These are phyloP conservation scores for Sugiyamaella smithiae DNA, from an alignment of 805 yeast species.

Conservation along the genomic window DNA sequence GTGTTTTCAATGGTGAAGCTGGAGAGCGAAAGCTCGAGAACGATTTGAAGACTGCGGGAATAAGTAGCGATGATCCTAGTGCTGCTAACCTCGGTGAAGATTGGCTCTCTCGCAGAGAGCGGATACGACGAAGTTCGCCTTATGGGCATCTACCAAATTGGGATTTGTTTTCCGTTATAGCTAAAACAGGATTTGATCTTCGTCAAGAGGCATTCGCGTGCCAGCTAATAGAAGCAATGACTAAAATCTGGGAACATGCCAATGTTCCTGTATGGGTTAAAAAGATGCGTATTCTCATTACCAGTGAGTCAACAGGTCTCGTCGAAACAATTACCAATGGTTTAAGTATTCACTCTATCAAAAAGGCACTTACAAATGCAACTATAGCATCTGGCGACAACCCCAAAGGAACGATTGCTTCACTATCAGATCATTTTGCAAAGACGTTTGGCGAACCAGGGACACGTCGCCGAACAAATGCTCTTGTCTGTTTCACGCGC, in stretches of 20 bases:
- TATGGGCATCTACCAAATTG: constrained; percentile 87
- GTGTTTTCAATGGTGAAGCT: constrained; percentile 59
- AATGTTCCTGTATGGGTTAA: constrained; percentile 85
- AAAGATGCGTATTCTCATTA: constrained; percentile 85
- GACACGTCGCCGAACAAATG: constrained; percentile 52
- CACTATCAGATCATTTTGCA: constrained; percentile 74
- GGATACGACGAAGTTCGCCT: constrained; percentile 74
- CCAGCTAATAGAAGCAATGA: constrained; percentile 83
- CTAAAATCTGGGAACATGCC: constrained; percentile 74
- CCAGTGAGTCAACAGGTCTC: constrained; percentile 85
- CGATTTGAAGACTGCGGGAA: constrained; percentile 83
- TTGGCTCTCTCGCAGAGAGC: constrained; percentile 77
- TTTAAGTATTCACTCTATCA: constrained; percentile 87
- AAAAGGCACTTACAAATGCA: constrained; percentile 81
- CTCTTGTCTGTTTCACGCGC: constrained; percentile 79
- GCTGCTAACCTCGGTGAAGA: constrained; percentile 82
- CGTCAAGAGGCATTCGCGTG: constrained; percentile 98
- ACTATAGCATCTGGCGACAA: constrained; percentile 65
- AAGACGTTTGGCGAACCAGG: constrained; percentile 63
- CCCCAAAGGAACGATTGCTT: constrained; percentile 65
- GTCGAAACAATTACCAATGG: constrained; percentile 97
- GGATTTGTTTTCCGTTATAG: constrained; percentile 94
- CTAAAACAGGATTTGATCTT: constrained; percentile 92
- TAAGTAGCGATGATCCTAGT: constrained; percentile 41
- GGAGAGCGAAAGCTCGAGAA: constrained; percentile 92